Evolutionary conservation across 805 yeast species (phyloP), one percentile per base, ranked within the genome.

Genomic region (Cyberlindnera samutprakarnensis): DNA sequence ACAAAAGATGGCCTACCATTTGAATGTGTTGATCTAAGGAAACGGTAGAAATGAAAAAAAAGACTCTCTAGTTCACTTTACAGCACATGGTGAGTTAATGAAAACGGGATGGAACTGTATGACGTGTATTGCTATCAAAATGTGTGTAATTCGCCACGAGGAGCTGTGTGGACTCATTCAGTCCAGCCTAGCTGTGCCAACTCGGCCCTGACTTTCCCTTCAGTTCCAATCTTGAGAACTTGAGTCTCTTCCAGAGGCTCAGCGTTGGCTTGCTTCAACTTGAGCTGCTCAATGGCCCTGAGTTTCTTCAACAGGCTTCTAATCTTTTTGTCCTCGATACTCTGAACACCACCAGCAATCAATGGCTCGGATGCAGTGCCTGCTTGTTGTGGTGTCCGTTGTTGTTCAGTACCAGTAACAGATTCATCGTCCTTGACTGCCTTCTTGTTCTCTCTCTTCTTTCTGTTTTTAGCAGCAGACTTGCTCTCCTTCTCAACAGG

Each of bases 221-320:
- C 99, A 30, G 94, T 86, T 40, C 75, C 70, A 44, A 92, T 90
- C 61, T 92, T 92, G 54, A 84, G 68, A 25, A 85, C 64, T 64
- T 92, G 99, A 20, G 97, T 92, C 49, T 80, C 94, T 61, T 92
- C 98, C 46, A 92, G 70, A 39, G 76, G 68, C 42, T 87, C 96
- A 30, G 90, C 94, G 35, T 64, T 66, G 7, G 80, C 82, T 61
- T 84, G 87, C 56, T 90, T 84, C 66, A 73, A 72, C 59, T 88
- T 88, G 50, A 92, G 70, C 33, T 76, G 77, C 57, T 88, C 95
- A 47, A 92, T 92, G n/a, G 98, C 96, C 52, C 97, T 73, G 42
- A 90, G 70, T 61, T 92, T 92, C 65, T 92, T 92, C 59, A 88
- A 70, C 55, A 92, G 68, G 20, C 92, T 77, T 56, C 98, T 74